Evolutionary conservation across 2,329 filamentous ascomycete species (phyloP), one percentile per base, ranked within the genome.

Genomic region (Pyrenophora graminea): DNA sequence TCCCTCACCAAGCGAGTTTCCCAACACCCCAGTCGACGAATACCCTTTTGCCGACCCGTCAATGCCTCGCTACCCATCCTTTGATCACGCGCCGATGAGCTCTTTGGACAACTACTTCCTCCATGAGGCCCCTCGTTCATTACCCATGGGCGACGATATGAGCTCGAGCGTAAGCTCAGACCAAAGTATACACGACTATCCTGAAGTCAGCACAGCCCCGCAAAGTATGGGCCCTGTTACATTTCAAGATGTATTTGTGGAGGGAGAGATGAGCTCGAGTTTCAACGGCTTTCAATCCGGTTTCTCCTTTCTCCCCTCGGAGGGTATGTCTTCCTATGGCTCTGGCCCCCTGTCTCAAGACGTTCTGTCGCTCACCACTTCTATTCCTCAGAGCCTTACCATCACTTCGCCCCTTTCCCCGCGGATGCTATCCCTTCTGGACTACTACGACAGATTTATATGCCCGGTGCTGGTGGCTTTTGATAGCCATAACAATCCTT

Each of bases 361-460:
- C 65, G 69, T 70, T 61, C 58, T 65, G 63, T 60, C 68, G 67
- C 69, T 73, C 70, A 72, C 67, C 65, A 68, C 67, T 69, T 69
- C 72, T 64, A 68, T 74, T 66, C 71, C 65, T 67, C 70, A 69
- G 73, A 77, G 59, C 74, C 77, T 67, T 78, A 75, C 64, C 77
- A 75, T 64, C 81, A 81, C 77, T 79, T 78, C 68, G 74, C 77
- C 80, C 62, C 77, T 90, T 64, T 85, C 90, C 54, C 85, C 87
- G 51, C 88, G 91, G 68, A 88, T 96, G 78, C 87, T 89, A 59
- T 95, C 89, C 74, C 87, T 96, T 68, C 88, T 97, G 78, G 89
- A 95, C 70, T 96, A 96, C 74, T 97, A 96, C 74, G 88, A 92
- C 68, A 91, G 91, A 72, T 89, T 90, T 67, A 92, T 97, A 77